Base-by-base conservation (phyloP, 2,329 filamentous ascomycete species). In the Colletotrichum shisoi region DNA sequence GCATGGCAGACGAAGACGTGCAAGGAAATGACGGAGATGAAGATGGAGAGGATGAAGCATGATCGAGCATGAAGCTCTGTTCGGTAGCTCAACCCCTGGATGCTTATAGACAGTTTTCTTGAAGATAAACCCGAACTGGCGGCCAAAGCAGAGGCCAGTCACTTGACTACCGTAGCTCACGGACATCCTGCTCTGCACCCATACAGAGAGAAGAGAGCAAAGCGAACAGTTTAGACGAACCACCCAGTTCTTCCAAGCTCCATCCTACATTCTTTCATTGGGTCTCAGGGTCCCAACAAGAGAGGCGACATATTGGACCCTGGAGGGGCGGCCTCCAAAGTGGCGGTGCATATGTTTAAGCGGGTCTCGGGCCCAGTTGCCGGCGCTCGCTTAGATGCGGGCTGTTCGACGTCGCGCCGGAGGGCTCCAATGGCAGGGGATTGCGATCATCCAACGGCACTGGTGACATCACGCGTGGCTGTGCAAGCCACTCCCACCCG, bases 21-120 rank as follows among this genome's bases (percentile, higher is more conserved):
- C 63, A 67, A 3, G 72, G 71, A 3, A 71, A 72, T 0, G 73
- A 75, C 59, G 69, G 74, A 65, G 70, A 77, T 74, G 67, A 71
- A 74, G 71, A 70, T 69, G 48, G 64, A 63, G 63, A 70, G 34
- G 62, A 57, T 45, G 54, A 60, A 17, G 45, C 21, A 39, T 61
- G 49, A 68, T 27, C 21, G 44, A 68, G 45, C 34, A 39, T 45
- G 17, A 44, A 63, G 37, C 31, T 34, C 31, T 34, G 51, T n/a
- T 19, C 39, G 21, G 53, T 40, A 34, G 15, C 51, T 39, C 53
- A 34, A 31, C 21, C 31, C 49, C 49, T 51, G 27, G 24, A 58
- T 49, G n/a, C 42, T 3, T n/a, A 11, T 27, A 27, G 45, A 54
- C 48, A 46, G 21, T 49, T 65, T 60, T 37, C 31, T 60, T 37